Evolutionary conservation across 192 early-diverging fungal species (phyloP), one percentile per base, ranked within the genome.

Genomic region (Coemansia sp.): DNA sequence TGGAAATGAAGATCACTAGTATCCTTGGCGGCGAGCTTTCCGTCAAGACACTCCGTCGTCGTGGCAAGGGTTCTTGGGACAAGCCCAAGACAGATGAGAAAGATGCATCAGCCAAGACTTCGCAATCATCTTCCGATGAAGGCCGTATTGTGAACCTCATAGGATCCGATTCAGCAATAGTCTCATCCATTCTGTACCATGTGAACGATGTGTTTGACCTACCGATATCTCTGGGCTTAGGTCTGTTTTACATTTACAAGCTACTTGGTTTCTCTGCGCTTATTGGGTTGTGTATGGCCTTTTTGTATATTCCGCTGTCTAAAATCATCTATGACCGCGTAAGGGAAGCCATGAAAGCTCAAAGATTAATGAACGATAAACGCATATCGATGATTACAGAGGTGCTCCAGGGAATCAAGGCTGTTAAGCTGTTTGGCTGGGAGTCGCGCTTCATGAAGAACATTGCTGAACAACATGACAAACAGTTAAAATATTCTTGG

Each of bases 361-460:
- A 88, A 12, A 89, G 77, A 55, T 43, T 68, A 9, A 75, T 87
- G 29, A 81, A 83, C 46, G 94, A 96, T 69, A 85, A 89, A 60
- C 86, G 94, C 12, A 75, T 96, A 37, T 84, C 87, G 34, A 77
- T 84, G 40, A 88, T 92, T 34, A 96, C 91, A 59, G 94, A 97
- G 77, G 77, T 91, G 31, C 72, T 95, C 21, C 85, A 92, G 76
- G 94, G 92, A 23, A 95, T 98, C 53, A 86, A 92, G 42, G 90
- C 96, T 29, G 87, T 98, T n/a, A n/a, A n/a, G n/a, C n/a, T n/a
- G n/a, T n/a, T n/a, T n/a, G n/a, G n/a, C n/a, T n/a, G n/a, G n/a
- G 91, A 92, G 74, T 55, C 81, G 18, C 82, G 84, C 59, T 93
- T 97, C 62, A 61, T 86, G 51, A 77, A 83, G 26, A 85, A 87